Evolutionary conservation across 169 alveolate genomes (phyloP), one percentile per base, ranked within the genome.

Genomic region (Prorocentrum cordatum): DNA sequence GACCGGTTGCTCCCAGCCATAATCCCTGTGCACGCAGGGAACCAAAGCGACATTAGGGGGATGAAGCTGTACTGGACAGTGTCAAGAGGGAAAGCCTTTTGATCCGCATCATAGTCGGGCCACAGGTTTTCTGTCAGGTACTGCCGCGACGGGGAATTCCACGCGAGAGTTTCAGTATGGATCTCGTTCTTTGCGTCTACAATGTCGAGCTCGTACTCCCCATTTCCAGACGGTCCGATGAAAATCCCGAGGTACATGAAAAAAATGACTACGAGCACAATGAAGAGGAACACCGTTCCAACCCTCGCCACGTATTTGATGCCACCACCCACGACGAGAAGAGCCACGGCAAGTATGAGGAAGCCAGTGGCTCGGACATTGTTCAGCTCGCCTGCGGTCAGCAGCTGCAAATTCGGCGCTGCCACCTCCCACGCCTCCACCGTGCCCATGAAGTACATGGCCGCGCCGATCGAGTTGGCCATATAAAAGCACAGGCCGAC

Each of bases 11-110:
- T 85, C 5, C 96, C 96, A 6, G 94, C 92, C 91, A 93, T 68
- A 75, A 94, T 92, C 32, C 96, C 95, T 1, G 95, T 94, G 29
- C 92, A 93, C 7, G 96, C 93, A 27, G 94, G 94, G 87, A 92
- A 94, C 73, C 92, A 94, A 7, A 94, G 85, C 38, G 94, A 92
- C 71, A 92, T 70, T 58, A 93, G 82, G 36, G 83, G 86, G 61
- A 83, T 88, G 42, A 94, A 94, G 67, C 67, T 61, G 32, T 83
- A 66, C 79, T 80, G 39, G 26, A 29, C 66, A 3, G n/a, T n/a
- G n/a, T n/a, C n/a, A n/a, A n/a, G n/a, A n/a, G n/a, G n/a, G n/a
- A n/a, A n/a, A n/a, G n/a, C n/a, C n/a, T n/a, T n/a, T n/a, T n/a
- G n/a, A n/a, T n/a, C n/a, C n/a, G n/a, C n/a, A n/a, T n/a, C n/a